These are phyloP conservation scores for Durio zibethinus DNA, from an alignment of 345 rosid species.

Conservation along the genomic window DNA sequence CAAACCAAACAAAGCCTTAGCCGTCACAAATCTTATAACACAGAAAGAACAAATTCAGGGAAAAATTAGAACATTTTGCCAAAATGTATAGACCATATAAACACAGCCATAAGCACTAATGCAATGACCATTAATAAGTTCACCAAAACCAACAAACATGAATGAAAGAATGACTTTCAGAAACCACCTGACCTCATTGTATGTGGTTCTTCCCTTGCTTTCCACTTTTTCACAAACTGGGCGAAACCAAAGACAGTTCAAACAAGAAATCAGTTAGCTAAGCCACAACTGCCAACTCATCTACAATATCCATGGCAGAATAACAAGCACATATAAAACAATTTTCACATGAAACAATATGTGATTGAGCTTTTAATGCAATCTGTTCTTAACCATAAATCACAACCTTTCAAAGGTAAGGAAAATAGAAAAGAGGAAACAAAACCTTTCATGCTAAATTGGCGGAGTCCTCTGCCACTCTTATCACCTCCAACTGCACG, in stretches of 20 bases:
- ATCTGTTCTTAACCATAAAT: background rate
- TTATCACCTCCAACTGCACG: constrained; percentile 88
- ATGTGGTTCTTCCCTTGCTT: constrained; percentile 97
- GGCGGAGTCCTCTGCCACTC: constrained; percentile 97
- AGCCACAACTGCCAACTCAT: background rate
- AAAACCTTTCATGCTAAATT: constrained; percentile 98
- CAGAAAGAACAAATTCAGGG: background rate
- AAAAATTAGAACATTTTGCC: background rate
- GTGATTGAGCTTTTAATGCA: background rate
- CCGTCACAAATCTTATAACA: background rate
- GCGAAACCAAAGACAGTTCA: constrained; percentile 20
- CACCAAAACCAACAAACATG: background rate
- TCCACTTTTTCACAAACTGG: constrained; percentile 97
- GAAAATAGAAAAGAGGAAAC: background rate
- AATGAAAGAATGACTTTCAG: constrained; percentile 15
- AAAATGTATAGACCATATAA: background rate
- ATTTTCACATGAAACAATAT: constrained; percentile 4
- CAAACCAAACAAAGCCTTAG: no score
- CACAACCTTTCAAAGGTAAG: background rate
- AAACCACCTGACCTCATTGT: constrained; percentile 79
- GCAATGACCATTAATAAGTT: background rate
- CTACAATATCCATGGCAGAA: background rate
- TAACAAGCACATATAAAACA: background rate
- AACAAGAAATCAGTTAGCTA: constrained; percentile 8
- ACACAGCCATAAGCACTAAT: background rate